Conservation (phyloP, 495 filamentous ascomycete species). For the Penicillium lagena region DNA sequence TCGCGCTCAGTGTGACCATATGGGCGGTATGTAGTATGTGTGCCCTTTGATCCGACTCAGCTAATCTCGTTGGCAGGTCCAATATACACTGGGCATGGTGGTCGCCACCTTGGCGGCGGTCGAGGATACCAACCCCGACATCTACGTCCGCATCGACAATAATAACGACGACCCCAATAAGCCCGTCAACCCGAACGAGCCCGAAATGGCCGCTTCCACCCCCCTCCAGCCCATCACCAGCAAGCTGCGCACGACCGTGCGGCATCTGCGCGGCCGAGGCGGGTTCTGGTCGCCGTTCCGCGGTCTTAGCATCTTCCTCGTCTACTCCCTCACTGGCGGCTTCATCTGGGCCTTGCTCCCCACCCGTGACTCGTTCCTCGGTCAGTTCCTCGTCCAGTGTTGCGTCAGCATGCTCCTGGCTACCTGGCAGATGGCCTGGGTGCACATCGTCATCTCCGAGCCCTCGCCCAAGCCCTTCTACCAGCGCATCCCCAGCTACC, state of each 20-base stretch:
- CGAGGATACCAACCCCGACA: slow-evolving; percentile 54
- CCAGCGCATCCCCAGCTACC: slow-evolving; percentile 40
- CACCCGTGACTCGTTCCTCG: slow-evolving; percentile 20
- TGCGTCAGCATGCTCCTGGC: slow-evolving; percentile 37
- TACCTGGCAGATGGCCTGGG: slow-evolving; percentile 50
- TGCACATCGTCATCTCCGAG: slow-evolving; percentile 55
- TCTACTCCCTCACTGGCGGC: slow-evolving; percentile 21
- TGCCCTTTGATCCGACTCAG: too few relatives aligned
- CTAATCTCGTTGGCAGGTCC: too few relatives aligned
- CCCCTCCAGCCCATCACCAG: slow-evolving; percentile 50
- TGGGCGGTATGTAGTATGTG: too few relatives aligned
- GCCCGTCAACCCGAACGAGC: slow-evolving; percentile 25
- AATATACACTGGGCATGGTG: slow-evolving; percentile 19
- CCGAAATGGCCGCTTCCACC: slow-evolving; percentile 14
- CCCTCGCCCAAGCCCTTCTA: slow-evolving; percentile 45
- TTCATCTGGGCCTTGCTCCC: slow-evolving; percentile 18
- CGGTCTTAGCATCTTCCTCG: slow-evolving; percentile 38
- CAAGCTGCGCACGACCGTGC: slow-evolving; percentile 48
- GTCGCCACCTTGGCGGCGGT: slow-evolving; percentile 55
- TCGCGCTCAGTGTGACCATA: too few relatives aligned
- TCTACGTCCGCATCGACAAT: slow-evolving; percentile 42
- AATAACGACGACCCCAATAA: slow-evolving; percentile 26
- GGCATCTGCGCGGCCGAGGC: slow-evolving; percentile 48
- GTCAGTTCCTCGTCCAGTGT: slow-evolving; percentile 30
- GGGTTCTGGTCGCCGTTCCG: slow-evolving; percentile 55